These are phyloP conservation scores for Ophiostoma tasmaniense DNA, from an alignment of 2,329 filamentous ascomycete genomes.

Conservation along the genomic window DNA sequence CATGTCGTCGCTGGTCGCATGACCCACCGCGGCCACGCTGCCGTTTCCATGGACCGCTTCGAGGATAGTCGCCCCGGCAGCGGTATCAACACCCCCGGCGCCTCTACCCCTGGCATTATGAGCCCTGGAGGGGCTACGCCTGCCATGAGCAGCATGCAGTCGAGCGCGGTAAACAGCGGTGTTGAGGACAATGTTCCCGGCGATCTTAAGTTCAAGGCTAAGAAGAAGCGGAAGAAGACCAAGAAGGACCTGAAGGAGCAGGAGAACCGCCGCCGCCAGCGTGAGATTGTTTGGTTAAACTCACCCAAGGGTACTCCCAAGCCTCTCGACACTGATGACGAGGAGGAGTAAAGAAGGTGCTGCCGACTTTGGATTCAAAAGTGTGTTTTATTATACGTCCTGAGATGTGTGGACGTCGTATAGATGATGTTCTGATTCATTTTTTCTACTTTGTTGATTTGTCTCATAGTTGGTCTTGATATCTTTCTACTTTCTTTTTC, in stretches of 20 bases:
- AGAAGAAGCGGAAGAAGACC: constrained; percentile 98
- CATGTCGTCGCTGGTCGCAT: constrained; percentile 83
- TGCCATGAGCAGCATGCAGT: constrained; percentile 46
- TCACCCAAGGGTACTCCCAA: constrained; percentile 76
- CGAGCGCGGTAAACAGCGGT: constrained; percentile 68
- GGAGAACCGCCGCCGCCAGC: constrained; percentile 74
- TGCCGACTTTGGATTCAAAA: neutral
- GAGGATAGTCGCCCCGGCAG: constrained; percentile 65
- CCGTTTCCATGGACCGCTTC: constrained; percentile 72
- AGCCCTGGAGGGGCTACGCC: constrained; percentile 27
- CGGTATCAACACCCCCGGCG: constrained; percentile 29
- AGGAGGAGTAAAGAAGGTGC: constrained; percentile 29
- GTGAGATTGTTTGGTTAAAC: constrained; percentile 80
- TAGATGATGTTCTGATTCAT: neutral
- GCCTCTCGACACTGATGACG: constrained; percentile 69
- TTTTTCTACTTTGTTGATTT: neutral
- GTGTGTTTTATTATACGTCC: neutral
- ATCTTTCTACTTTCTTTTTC: neutral
- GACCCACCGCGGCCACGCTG: constrained; percentile 69
- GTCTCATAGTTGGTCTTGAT: neutral
- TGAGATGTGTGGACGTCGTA: neutral
- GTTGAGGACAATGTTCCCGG: constrained; percentile 59
- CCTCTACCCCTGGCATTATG: constrained; percentile 36
- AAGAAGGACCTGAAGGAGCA: constrained; percentile 92
- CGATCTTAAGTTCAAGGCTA: constrained; percentile 74